Evolutionary conservation across 2,329 filamentous ascomycete species (phyloP).

Genomic region (Exophiala sp.): DNA sequence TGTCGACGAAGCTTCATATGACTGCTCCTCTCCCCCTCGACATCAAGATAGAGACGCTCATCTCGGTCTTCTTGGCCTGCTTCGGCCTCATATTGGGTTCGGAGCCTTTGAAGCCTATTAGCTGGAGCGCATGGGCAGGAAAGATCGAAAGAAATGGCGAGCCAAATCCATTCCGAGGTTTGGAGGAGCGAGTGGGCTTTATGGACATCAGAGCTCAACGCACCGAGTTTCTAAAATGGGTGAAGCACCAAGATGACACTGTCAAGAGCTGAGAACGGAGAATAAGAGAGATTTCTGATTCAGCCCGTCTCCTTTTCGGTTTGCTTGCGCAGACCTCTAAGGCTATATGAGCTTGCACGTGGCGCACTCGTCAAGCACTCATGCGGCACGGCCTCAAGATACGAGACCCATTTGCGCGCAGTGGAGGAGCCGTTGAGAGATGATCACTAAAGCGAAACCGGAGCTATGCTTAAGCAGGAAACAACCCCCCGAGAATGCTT

Average conservation of each 20-base stretch:
- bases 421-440: no score
- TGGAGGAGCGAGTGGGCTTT: slow-evolving; percentile 82
- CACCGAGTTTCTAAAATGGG: slow-evolving; percentile 75
- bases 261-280: slow-evolving; percentile 28
- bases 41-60: slow-evolving; percentile 80
- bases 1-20: slow-evolving; percentile 41
- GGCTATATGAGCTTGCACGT: no score
- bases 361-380: no score
- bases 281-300: not conserved
- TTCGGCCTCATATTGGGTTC: slow-evolving; percentile 76
- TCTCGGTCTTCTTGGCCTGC: slow-evolving; percentile 76
- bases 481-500: no score
- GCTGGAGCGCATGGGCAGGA: slow-evolving; percentile 73
- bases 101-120: slow-evolving; percentile 78
- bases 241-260: slow-evolving; percentile 40
- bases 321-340: no score
- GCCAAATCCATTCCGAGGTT: slow-evolving; percentile 72
- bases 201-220: slow-evolving; percentile 76
- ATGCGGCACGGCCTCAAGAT: no score
- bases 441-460: no score
- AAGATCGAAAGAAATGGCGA: slow-evolving; percentile 66
- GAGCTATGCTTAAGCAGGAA: no score
- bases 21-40: slow-evolving; percentile 66
- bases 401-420: no score
- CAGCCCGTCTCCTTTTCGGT: no score